Evolutionary conservation across 371 early-diverging fungal genomes (phyloP).

Genomic region (Apophysomyces variabilis): DNA sequence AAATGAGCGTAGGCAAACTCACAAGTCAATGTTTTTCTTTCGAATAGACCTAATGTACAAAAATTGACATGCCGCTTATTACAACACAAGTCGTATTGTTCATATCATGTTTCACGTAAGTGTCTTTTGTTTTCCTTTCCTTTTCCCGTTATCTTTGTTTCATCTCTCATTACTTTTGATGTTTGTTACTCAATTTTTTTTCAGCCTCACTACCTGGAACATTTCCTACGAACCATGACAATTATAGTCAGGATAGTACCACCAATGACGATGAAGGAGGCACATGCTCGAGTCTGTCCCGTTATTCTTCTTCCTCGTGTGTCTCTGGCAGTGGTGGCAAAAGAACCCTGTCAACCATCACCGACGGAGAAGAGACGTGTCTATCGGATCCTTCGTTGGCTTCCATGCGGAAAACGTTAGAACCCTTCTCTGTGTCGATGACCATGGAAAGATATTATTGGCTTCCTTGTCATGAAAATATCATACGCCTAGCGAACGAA

Average conservation of each 20-base stretch:
- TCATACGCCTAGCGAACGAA: background rate
- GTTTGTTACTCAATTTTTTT: slow-evolving; percentile 1
- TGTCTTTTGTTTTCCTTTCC: background rate
- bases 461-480: background rate
- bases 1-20: background rate
- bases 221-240: slow-evolving; percentile 7
- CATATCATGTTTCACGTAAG: slow-evolving; percentile 4
- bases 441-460: background rate
- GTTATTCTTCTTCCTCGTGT: no score
- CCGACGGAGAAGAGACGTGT: no score
- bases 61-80: slow-evolving; percentile 39
- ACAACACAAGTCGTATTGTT: slow-evolving; percentile 19
- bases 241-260: no score
- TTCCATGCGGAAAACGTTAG: background rate
- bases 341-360: background rate
- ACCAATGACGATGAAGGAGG: background rate
- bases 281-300: background rate
- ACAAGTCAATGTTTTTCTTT: background rate
- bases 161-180: no score
- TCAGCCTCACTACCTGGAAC: background rate
- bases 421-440: background rate
- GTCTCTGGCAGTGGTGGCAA: background rate
- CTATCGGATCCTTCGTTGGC: background rate
- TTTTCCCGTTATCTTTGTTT: no score
- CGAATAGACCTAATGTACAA: slow-evolving; percentile 35